Percentiles rank a stretch among this genome's conserved stretches.
Evolutionary conservation across 192 early-diverging fungal genomes (phyloP).

Genomic region (Kickxella alabastrina): DNA sequence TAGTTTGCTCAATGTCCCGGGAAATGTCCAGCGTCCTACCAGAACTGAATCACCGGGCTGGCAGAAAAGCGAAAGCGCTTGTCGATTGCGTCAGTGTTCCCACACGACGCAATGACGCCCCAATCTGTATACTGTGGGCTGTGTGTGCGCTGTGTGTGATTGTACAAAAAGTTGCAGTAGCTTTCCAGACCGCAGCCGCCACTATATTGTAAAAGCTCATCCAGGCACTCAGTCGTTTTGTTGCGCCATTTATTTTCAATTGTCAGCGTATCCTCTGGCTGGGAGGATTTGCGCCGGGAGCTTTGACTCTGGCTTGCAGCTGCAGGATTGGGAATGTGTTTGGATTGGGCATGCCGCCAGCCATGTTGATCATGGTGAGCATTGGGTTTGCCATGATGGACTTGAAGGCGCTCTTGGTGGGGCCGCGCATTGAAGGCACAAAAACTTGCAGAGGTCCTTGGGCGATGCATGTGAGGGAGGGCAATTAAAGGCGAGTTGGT

Average conservation of each 20-base stretch:
- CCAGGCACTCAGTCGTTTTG: slow-evolving; percentile 24
- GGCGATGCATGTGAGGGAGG: slow-evolving; percentile 13
- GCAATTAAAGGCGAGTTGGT: neutral
- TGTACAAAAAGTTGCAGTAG: slow-evolving; percentile 51
- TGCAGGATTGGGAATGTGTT: slow-evolving; percentile 61
- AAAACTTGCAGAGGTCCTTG: slow-evolving; percentile 38
- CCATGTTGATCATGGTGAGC: slow-evolving; percentile 61
- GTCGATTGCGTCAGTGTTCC: slow-evolving; percentile 58
- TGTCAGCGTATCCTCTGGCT: slow-evolving; percentile 10
- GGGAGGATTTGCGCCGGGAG: slow-evolving; percentile 7
- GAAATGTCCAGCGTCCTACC: slow-evolving; percentile 61
- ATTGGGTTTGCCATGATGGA: slow-evolving; percentile 47
- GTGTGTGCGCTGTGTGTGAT: slow-evolving; percentile 48
- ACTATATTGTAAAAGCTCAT: slow-evolving; percentile 61
- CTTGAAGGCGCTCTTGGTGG: slow-evolving; percentile 47
- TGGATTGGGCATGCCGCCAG: slow-evolving; percentile 65
- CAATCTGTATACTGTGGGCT: slow-evolving; percentile 57
- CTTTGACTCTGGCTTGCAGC: slow-evolving; percentile 52
- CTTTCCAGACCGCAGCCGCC: slow-evolving; percentile 51
- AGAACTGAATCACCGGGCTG: slow-evolving; percentile 57
- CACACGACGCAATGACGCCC: slow-evolving; percentile 61
- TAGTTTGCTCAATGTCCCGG: slow-evolving; percentile 53
- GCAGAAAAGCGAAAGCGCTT: slow-evolving; percentile 54
- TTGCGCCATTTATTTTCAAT: slow-evolving; percentile 27
- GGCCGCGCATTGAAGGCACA: slow-evolving; percentile 33